A percentile compares a stretch with the other conserved stretches of the same genome.
These are phyloP conservation scores for Penicillium dipodomyicola DNA, from an alignment of 495 filamentous ascomycete genomes.

Conservation along the genomic window DNA sequence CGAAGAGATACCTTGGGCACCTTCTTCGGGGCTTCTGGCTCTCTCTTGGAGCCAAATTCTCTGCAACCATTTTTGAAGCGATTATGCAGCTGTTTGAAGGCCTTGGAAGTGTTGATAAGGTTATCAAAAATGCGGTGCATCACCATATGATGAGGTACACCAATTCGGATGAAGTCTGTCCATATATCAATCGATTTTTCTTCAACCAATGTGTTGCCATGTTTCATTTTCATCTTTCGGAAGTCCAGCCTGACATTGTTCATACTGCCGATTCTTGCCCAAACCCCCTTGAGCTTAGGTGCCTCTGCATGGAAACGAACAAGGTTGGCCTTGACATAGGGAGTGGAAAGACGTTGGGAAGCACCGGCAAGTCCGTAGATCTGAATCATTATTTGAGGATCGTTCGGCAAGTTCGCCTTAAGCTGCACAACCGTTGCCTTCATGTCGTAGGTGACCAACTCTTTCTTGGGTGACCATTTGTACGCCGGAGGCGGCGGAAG, in stretches of 20 bases:
- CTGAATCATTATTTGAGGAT: conserved; percentile 88
- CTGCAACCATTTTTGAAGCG: conserved; percentile 82
- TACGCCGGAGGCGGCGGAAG: conserved; percentile 32
- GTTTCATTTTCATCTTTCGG: conserved; percentile 68
- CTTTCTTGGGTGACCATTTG: conserved; percentile 41
- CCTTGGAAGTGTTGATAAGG: conserved; percentile 80
- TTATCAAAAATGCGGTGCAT: conserved; percentile 90
- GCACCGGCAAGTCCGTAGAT: conserved; percentile 76
- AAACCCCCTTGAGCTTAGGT: conserved; percentile 73
- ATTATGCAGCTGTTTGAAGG: conserved; percentile 84
- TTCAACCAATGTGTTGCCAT: conserved; percentile 56
- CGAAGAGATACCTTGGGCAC: conserved; percentile 82
- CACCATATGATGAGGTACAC: conserved; percentile 91
- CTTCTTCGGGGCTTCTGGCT: conserved; percentile 77
- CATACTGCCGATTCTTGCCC: conserved; percentile 81
- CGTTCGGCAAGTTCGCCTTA: conserved; percentile 80
- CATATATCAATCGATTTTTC: conserved; percentile 83
- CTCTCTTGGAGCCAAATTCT: conserved; percentile 80
- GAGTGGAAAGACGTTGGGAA: conserved; percentile 78
- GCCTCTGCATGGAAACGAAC: conserved; percentile 81
- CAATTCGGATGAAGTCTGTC: conserved; percentile 80
- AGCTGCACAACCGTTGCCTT: conserved; percentile 77
- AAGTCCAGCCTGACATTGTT: conserved; percentile 77
- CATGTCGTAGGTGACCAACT: conserved; percentile 78
- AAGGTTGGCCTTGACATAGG: conserved; percentile 72